phyloP scores from a whole-genome alignment of 208 protist genomes.

The Leishmania tarentolae region DNA sequence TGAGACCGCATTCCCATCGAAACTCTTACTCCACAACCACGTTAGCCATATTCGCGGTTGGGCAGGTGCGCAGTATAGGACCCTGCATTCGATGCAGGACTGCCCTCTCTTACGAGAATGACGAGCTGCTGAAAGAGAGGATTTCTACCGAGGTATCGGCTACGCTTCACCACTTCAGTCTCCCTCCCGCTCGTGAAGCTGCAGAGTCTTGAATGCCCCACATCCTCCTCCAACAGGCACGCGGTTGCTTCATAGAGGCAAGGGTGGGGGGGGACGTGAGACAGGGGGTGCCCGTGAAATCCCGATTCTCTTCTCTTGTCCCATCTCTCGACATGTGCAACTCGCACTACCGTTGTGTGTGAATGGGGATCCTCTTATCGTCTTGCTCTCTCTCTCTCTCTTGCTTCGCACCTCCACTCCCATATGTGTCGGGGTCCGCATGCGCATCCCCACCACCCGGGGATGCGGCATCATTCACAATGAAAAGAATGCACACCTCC shows the following conservation, averaged over 20 bases:
- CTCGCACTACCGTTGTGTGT: background rate
- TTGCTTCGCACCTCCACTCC: background rate
- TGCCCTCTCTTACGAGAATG: background rate
- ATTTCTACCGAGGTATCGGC: background rate
- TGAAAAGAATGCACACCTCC: background rate
- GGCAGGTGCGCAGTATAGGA: too few relatives aligned
- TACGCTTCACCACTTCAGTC: background rate
- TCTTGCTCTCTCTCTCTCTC: background rate
- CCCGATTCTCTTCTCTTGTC: too few relatives aligned
- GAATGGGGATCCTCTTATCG: background rate
- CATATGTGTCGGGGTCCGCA: too few relatives aligned
- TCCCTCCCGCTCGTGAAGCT: background rate
- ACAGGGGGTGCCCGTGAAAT: background rate
- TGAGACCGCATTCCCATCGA: background rate
- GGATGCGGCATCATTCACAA: too few relatives aligned
- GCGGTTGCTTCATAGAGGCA: background rate
- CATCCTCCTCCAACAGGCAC: background rate
- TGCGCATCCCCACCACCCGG: background rate
- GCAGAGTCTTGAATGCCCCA: background rate
- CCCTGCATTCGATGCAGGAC: background rate
- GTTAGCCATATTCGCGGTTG: background rate
- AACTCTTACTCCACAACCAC: background rate
- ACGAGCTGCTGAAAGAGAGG: background rate
- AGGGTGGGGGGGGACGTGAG: background rate
- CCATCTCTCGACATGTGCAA: too few relatives aligned